These are phyloP conservation scores for Colletotrichum sidae DNA, from an alignment of 2,329 filamentous ascomycete genomes.

Conservation along the genomic window DNA sequence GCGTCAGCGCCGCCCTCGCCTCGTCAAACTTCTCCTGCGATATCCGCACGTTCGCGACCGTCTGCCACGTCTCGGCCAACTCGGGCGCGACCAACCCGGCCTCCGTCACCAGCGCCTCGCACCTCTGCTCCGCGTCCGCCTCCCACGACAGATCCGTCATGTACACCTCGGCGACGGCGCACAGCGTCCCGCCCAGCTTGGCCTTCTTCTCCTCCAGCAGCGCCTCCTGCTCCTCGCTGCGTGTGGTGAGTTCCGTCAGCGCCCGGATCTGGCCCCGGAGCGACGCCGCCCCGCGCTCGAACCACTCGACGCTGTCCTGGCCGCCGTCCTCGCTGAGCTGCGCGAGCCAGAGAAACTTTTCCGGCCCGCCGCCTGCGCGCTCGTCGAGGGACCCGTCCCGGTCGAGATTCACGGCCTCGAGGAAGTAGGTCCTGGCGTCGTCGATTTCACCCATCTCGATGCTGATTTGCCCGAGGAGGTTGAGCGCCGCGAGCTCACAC, in stretches of 20 bases:
- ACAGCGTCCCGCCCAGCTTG: constrained; percentile 91
- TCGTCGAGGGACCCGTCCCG: constrained; percentile 78
- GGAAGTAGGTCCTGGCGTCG: constrained; percentile 77
- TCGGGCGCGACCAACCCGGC: constrained; percentile 86
- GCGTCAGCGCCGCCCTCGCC: constrained; percentile 79
- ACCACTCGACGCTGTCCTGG: constrained; percentile 74
- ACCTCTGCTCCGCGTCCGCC: constrained; percentile 87
- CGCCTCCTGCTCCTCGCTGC: constrained; percentile 53
- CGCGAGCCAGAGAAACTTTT: constrained; percentile 95
- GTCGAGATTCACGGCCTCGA: constrained; percentile 80
- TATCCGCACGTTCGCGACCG: constrained; percentile 91
- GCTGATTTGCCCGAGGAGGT: constrained; percentile 83
- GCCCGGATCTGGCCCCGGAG: constrained; percentile 78
- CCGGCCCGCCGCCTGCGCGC: constrained; percentile 81
- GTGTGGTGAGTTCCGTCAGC: constrained; percentile 61
- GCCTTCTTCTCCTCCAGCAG: constrained; percentile 75
- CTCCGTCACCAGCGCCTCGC: constrained; percentile 90
- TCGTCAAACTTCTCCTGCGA: constrained; percentile 86
- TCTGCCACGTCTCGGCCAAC: constrained; percentile 92
- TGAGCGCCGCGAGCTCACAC: constrained; percentile 73
- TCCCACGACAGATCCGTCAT: constrained; percentile 99
- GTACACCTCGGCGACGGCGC: constrained; percentile 94
- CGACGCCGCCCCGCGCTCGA: constrained; percentile 76
- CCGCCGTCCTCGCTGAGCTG: constrained; percentile 84
- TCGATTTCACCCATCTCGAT: constrained; percentile 87